phyloP scores from a whole-genome alignment of 139 green algal genomes.

The Ettlia oleoabundans region DNA sequence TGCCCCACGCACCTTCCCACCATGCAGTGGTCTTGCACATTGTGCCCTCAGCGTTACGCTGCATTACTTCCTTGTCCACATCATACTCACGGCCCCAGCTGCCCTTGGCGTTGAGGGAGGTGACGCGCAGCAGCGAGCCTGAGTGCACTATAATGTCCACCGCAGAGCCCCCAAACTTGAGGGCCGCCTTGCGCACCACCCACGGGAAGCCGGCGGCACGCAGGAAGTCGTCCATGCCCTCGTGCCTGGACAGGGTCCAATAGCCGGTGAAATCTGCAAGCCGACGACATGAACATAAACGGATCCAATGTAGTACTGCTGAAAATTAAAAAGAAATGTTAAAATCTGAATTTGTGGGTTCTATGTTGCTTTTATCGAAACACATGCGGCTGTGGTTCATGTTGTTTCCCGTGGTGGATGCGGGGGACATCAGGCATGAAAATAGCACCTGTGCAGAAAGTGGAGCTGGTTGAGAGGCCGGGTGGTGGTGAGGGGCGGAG shows the following conservation, averaged over 20 bases:
- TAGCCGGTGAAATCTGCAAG: constrained; percentile 52
- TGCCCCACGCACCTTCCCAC: constrained; percentile 33
- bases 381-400: too few relatives aligned
- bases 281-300: too few relatives aligned
- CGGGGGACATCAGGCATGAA: too few relatives aligned
- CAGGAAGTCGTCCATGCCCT: constrained; percentile 51
- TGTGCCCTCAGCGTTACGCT: constrained; percentile 38
- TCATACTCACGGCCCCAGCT: constrained; percentile 42
- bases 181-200: constrained; percentile 42
- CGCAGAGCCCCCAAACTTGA: constrained; percentile 34
- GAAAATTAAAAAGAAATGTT: too few relatives aligned
- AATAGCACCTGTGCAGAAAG: too few relatives aligned
- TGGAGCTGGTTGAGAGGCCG: too few relatives aligned
- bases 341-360: too few relatives aligned
- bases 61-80: constrained; percentile 7
- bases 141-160: constrained; percentile 39
- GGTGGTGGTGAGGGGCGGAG: too few relatives aligned
- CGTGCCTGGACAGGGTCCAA: constrained; percentile 39
- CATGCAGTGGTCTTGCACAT: constrained; percentile 25
- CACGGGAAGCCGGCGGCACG: constrained; percentile 46
- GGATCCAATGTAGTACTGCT: too few relatives aligned
- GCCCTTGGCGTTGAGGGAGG: constrained; percentile 49
- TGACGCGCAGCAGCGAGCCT: constrained; percentile 35
- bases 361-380: too few relatives aligned
- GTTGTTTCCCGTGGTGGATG: too few relatives aligned